These are phyloP conservation scores for Trichoderma koningiopsis DNA, from an alignment of 2,329 filamentous ascomycete genomes.

Conservation along the genomic window DNA sequence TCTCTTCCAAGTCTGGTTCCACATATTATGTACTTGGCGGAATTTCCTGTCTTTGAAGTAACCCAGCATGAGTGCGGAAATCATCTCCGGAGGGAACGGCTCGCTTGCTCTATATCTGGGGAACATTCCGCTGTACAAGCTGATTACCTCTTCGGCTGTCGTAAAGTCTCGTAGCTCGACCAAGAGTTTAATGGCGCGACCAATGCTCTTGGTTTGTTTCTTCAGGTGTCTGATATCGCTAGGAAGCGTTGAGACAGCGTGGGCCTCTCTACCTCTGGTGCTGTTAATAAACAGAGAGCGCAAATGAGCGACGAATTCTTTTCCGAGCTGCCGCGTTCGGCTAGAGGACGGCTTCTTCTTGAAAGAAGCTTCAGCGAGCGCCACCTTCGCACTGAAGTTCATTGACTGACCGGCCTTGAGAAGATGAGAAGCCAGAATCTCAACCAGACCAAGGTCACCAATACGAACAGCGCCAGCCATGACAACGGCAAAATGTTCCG, in stretches of 20 bases:
- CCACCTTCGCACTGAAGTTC: constrained; percentile 48
- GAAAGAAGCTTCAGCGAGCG: constrained; percentile 46
- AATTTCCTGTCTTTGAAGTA: constrained; percentile 61
- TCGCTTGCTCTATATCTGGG: constrained; percentile 38
- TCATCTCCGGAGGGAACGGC: constrained; percentile 55
- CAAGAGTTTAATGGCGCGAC: constrained; percentile 40
- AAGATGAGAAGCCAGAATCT: constrained; percentile 48
- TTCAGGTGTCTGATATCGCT: constrained; percentile 32
- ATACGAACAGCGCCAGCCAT: constrained; percentile 54
- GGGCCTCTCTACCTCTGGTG: neutral
- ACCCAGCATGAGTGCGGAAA: constrained; percentile 68
- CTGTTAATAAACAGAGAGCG: constrained; percentile 28
- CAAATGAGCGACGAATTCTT: constrained; percentile 38
- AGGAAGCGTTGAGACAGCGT: constrained; percentile 3
- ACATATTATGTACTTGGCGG: constrained; percentile 64
- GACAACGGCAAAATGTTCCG: constrained; percentile 55
- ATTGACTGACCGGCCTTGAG: constrained; percentile 44
- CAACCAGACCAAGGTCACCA: constrained; percentile 47
- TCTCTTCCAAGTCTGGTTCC: constrained; percentile 62
- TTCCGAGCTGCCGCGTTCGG: constrained; percentile 33
- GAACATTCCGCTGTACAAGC: constrained; percentile 52
- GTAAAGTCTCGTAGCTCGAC: constrained; percentile 48
- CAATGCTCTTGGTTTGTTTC: constrained; percentile 36
- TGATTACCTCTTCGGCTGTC: constrained; percentile 59
- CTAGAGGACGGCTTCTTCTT: constrained; percentile 31